A percentile compares a stretch with the other conserved stretches of the same genome.
Evolutionary conservation across 148 eudicot species (phyloP).

Genomic region (Heliamphora exappendiculata): DNA sequence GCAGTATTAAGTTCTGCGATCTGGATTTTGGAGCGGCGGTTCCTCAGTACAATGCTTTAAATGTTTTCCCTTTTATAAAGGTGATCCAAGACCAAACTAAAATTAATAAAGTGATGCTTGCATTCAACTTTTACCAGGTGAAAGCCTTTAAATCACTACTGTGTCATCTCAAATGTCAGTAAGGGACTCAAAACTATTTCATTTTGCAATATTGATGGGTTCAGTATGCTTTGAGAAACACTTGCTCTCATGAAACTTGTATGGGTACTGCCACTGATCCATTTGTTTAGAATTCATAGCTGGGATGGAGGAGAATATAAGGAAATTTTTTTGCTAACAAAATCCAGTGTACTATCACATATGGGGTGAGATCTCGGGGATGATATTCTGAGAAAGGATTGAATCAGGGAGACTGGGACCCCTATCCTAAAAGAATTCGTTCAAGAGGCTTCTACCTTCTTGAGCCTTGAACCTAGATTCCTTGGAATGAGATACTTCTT

Average conservation of each 20-base stretch:
- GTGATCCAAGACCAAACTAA: background rate
- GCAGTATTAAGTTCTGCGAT: background rate
- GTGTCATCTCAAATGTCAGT: background rate
- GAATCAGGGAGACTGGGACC: too few relatives aligned
- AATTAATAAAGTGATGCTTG: background rate
- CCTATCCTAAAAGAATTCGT: too few relatives aligned
- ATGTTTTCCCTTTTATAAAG: background rate
- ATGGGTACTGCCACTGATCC: background rate
- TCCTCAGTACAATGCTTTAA: background rate
- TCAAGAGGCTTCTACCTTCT: conserved; percentile 6
- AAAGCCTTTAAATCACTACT: background rate
- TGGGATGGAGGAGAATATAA: background rate
- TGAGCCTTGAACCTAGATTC: background rate
- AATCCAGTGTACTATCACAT: too few relatives aligned
- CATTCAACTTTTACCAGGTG: background rate
- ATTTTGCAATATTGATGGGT: background rate
- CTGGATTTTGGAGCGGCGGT: background rate
- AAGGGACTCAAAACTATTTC: background rate
- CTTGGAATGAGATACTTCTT: background rate
- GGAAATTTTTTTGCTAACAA: background rate
- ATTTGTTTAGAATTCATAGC: background rate
- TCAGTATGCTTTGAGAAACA: background rate
- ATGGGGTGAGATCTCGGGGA: too few relatives aligned
- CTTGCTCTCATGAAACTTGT: background rate
- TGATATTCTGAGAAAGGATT: too few relatives aligned